A percentile compares a stretch with the other conserved stretches of the same genome.
Conservation (phyloP, 441 rosid genomes). For the Pelargonium cotyledonis region DNA sequence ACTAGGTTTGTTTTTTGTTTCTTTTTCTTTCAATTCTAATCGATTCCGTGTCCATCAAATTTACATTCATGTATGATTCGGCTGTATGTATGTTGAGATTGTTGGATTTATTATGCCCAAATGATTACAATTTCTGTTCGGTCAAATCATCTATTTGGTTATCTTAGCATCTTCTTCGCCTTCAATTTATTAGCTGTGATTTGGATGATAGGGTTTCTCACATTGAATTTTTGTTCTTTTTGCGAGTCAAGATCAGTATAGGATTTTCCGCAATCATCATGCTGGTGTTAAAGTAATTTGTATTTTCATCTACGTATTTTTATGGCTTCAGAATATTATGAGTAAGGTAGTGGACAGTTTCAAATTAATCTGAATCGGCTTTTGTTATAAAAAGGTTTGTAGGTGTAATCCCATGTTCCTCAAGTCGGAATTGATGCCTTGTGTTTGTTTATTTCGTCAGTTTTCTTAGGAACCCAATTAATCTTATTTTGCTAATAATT, state of each 20-base stretch:
- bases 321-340: not conserved
- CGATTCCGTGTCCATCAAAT: not conserved
- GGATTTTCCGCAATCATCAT: not conserved
- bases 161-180: not conserved
- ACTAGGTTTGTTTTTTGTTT: conserved; percentile 29
- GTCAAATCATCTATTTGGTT: not conserved
- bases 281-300: not conserved
- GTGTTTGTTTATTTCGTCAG: not conserved
- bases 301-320: too few species aligned
- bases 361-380: not conserved
- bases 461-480: not conserved
- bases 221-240: not conserved
- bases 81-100: not conserved
- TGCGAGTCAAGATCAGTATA: not conserved
- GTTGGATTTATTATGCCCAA: not conserved
- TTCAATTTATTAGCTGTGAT: not conserved
- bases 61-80: too few species aligned
- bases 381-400: not conserved
- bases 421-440: too few species aligned
- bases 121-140: too few species aligned
- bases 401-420: too few species aligned
- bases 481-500: not conserved
- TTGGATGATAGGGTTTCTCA: not conserved
- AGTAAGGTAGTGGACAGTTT: not conserved
- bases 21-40: not conserved